Base-by-base conservation (phyloP, 176 grass and related monocot species). In the Triticum urartu region DNA sequence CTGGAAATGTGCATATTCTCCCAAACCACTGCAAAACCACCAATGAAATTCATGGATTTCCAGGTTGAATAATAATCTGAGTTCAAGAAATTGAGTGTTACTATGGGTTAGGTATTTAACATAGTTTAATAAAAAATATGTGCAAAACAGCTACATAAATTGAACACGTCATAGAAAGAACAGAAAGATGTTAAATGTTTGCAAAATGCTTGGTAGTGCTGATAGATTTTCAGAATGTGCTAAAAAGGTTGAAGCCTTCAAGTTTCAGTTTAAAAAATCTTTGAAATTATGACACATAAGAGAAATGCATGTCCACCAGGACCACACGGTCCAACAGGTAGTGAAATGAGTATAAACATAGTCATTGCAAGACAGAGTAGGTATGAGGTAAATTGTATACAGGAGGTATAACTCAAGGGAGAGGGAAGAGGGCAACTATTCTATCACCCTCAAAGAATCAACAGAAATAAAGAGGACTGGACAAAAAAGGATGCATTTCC, bases 401-500 rank as follows among this genome's bases (percentile, higher is more conserved):
- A 45, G 12, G 56, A 72, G 69, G 7, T 39, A 78, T 52, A 40
- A 61, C 62, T 43, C 33, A 81, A 74, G 58, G 71, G 21, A 69
- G 35, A 66, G 7, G 62, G 9, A 28, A 75, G 22, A 24, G 70
- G 39, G 21, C 50, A 86, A 15, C 8, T 72, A 90, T 43, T n/a
- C 28, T 21, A 21, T 15, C 63, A 60, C 66, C 21, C 26, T 68
- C 6, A 6, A 61, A 87, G 18, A 77, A 69, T 20, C 24, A 68
- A 60, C 61, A 35, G 25, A 36, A 56, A 87, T 43, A 79, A 79
- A 74, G 68, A 84, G 24, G 43, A 74, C 12, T 17, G 7, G 80
- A n/a, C 24, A 65, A 72, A 84, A 78, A 75, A 74, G 22, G 58
- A 87, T 22, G 45, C 26, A 79, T 80, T 78, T 86, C 34, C 25